phyloP scores from a whole-genome alignment of 305 asterid species.

The Fraxinus velutina region DNA sequence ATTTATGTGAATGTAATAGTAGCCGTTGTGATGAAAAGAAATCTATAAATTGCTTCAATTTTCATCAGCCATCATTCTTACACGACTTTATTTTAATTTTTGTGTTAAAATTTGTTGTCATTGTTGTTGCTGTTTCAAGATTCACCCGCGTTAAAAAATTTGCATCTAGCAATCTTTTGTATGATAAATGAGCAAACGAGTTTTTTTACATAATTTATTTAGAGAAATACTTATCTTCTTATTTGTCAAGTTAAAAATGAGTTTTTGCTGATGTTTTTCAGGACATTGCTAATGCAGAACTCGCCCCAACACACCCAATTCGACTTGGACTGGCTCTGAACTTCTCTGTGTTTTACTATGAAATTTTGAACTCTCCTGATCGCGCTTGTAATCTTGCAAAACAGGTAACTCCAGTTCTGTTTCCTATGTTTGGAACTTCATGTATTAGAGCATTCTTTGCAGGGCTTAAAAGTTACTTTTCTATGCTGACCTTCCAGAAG shows the following conservation, averaged over 20 bases:
- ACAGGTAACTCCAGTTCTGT: background rate
- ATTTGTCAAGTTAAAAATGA: background rate
- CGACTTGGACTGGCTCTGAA: background rate
- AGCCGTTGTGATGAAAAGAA: background rate
- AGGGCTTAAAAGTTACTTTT: background rate
- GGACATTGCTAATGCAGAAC: constrained; percentile 4
- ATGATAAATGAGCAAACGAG: background rate
- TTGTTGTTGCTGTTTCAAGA: background rate
- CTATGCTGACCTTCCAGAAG: background rate
- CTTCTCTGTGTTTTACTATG: background rate
- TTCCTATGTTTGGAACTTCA: background rate
- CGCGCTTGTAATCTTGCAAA: constrained; percentile 5
- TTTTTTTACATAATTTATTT: background rate
- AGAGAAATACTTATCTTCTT: background rate
- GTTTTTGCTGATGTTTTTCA: background rate
- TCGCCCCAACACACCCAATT: constrained; percentile 11
- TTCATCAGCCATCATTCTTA: background rate
- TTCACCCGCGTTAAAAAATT: background rate
- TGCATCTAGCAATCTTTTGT: background rate
- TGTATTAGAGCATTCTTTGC: background rate
- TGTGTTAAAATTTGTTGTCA: background rate
- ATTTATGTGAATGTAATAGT: background rate
- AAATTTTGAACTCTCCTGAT: background rate
- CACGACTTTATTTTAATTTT: background rate
- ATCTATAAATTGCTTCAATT: background rate